phyloP scores from a whole-genome alignment of 2,329 filamentous ascomycete species.

The Didymella keratinophila region DNA sequence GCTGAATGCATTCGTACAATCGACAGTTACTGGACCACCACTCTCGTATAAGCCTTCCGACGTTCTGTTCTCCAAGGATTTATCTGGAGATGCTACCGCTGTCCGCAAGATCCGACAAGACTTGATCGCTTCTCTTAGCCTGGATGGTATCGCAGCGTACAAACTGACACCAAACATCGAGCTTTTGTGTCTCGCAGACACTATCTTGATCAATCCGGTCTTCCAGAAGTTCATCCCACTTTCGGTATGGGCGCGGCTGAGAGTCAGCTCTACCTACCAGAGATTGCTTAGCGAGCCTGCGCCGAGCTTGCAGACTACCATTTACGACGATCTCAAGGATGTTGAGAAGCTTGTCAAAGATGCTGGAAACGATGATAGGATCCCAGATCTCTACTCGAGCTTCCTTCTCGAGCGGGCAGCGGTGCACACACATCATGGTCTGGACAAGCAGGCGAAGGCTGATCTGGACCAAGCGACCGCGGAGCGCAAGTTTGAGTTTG shows the following conservation, averaged over 20 bases:
- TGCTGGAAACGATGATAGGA: conserved; percentile 29
- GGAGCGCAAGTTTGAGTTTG: conserved; percentile 78
- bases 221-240: conserved; percentile 56
- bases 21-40: conserved; percentile 86
- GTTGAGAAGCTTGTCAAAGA: conserved; percentile 57
- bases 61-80: conserved; percentile 58
- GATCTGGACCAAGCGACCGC: conserved; percentile 73
- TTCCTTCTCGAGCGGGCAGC: conserved; percentile 85
- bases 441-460: conserved; percentile 76
- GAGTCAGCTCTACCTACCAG: conserved; percentile 78
- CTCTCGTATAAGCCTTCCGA: conserved; percentile 65
- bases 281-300: conserved; percentile 70
- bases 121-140: conserved; percentile 73
- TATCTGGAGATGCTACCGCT: conserved; percentile 47
- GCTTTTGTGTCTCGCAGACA: conserved; percentile 79
- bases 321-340: conserved; percentile 66
- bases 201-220: conserved; percentile 60
- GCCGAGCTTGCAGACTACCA: conserved; percentile 64
- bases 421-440: conserved; percentile 82
- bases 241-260: conserved; percentile 70
- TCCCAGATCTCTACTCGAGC: conserved; percentile 57
- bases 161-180: conserved; percentile 83
- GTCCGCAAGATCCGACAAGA: conserved; percentile 56
- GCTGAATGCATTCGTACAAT: conserved; percentile 82
- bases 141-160: conserved; percentile 89